phyloP scores from a whole-genome alignment of 495 filamentous ascomycete species.

The Recurvomyces mirabilis region DNA sequence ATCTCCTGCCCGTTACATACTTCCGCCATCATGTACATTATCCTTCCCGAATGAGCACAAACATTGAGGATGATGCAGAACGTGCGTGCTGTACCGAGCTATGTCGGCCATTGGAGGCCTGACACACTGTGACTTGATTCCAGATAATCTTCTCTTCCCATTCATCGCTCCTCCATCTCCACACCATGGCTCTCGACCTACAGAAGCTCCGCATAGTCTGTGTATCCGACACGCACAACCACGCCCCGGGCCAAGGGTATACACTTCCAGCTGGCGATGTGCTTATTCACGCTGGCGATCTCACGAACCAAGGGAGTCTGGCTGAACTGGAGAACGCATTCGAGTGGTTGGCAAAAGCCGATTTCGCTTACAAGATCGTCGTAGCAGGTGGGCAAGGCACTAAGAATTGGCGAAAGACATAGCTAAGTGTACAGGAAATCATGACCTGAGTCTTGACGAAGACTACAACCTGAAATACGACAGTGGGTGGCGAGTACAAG shows the following conservation, averaged over 20 bases:
- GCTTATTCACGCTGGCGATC: conserved; percentile 50
- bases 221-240: conserved; percentile 51
- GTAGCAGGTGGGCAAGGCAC: conserved; percentile 40
- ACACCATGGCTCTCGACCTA: not conserved
- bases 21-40: too few species aligned
- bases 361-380: conserved; percentile 48
- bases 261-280: conserved; percentile 49
- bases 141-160: too few species aligned
- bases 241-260: conserved; percentile 39
- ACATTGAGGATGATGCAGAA: too few species aligned
- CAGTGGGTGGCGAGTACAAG: conserved; percentile 13
- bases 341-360: conserved; percentile 44
- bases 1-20: too few species aligned
- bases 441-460: conserved; percentile 63
- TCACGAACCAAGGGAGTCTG: conserved; percentile 47
- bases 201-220: conserved; percentile 46
- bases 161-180: too few species aligned
- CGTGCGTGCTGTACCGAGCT: too few species aligned
- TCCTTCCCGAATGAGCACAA: too few species aligned
- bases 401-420: not conserved
- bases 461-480: conserved; percentile 38
- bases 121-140: too few species aligned
- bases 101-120: too few species aligned
- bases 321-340: conserved; percentile 43
- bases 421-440: conserved; percentile 49